These are phyloP conservation scores for Strombidium stylifer DNA, from an alignment of 73 alveolate species.

Conservation along the genomic window DNA sequence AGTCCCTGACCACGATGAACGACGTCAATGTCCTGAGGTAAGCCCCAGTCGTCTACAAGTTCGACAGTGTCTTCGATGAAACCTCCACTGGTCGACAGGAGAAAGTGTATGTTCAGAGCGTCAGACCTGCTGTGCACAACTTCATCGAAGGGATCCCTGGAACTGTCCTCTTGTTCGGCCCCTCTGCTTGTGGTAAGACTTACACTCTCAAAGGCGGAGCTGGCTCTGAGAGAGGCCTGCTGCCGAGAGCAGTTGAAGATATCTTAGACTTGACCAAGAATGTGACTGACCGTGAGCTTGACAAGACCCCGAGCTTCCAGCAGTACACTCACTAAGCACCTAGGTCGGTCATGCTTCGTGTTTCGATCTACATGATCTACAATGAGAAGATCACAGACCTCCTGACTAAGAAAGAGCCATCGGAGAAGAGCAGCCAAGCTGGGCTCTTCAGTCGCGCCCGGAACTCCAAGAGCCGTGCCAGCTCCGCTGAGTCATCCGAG, in stretches of 20 bases:
- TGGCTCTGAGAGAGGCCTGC: slow-evolving; percentile 52
- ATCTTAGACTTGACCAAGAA: slow-evolving; percentile 15
- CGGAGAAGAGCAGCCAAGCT: no score
- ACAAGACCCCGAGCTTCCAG: slow-evolving; percentile 12
- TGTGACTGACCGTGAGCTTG: no score
- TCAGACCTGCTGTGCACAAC: slow-evolving; percentile 3
- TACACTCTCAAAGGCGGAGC: slow-evolving; percentile 58
- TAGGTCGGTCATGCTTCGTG: neutral
- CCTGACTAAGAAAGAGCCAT: no score
- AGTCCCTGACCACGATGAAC: neutral
- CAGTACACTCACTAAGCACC: neutral
- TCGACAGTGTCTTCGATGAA: slow-evolving; percentile 37
- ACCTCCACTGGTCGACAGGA: slow-evolving; percentile 25
- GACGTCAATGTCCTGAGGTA: slow-evolving; percentile 19
- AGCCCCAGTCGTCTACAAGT: slow-evolving; percentile 1
- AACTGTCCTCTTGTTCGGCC: slow-evolving; percentile 44
- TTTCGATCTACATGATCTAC: neutral
- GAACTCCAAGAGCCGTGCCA: no score
- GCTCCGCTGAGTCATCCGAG: no score
- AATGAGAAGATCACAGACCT: no score
- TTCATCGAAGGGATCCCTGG: slow-evolving; percentile 21
- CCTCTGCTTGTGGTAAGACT: slow-evolving; percentile 59
- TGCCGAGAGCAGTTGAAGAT: slow-evolving; percentile 49
- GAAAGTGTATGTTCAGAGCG: slow-evolving; percentile 10
- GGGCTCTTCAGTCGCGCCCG: no score